A percentile compares a stretch with the other conserved stretches of the same genome.
These are phyloP conservation scores for Phytopythium litorale DNA, from an alignment of 352 stramenopile species.

Conservation along the genomic window DNA sequence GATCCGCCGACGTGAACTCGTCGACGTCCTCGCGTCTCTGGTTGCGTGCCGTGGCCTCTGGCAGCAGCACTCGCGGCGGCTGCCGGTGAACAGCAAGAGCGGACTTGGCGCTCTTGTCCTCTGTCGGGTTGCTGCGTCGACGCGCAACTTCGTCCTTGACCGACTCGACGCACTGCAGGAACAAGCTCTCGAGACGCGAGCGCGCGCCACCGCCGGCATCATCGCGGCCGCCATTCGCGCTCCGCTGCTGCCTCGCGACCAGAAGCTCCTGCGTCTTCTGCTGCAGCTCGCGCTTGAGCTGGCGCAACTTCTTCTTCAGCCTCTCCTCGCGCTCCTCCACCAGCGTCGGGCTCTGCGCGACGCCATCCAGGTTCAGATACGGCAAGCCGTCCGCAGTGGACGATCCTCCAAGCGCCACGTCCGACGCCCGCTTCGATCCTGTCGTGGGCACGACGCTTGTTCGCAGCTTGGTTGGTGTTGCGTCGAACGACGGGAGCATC, in stretches of 20 bases:
- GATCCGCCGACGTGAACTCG: slow-evolving; percentile 66
- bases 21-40: slow-evolving; percentile 43
- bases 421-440: background rate
- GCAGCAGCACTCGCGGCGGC: background rate
- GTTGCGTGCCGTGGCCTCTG: slow-evolving; percentile 12
- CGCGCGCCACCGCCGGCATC: slow-evolving; percentile 15
- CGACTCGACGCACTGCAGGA: slow-evolving; percentile 77
- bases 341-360: slow-evolving; percentile 12
- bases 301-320: slow-evolving; percentile 59
- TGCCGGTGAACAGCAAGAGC: background rate
- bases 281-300: slow-evolving; percentile 64
- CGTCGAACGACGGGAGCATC: slow-evolving; percentile 39
- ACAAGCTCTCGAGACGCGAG: slow-evolving; percentile 68
- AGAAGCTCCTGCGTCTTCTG: slow-evolving; percentile 55
- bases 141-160: slow-evolving; percentile 73
- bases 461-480: slow-evolving; percentile 6
- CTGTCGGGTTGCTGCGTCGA: slow-evolving; percentile 20
- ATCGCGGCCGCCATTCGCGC: slow-evolving; percentile 22
- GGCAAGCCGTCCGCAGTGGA: slow-evolving; percentile 21
- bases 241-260: slow-evolving; percentile 33
- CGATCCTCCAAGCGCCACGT: slow-evolving; percentile 5
- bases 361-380: slow-evolving; percentile 29
- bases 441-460: background rate
- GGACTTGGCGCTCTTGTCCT: background rate
- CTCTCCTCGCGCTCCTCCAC: slow-evolving; percentile 67